Evolutionary conservation across 176 grass and related monocot genomes (phyloP), one percentile per base, ranked within the genome.

Genomic region (Pontederia crassipes): DNA sequence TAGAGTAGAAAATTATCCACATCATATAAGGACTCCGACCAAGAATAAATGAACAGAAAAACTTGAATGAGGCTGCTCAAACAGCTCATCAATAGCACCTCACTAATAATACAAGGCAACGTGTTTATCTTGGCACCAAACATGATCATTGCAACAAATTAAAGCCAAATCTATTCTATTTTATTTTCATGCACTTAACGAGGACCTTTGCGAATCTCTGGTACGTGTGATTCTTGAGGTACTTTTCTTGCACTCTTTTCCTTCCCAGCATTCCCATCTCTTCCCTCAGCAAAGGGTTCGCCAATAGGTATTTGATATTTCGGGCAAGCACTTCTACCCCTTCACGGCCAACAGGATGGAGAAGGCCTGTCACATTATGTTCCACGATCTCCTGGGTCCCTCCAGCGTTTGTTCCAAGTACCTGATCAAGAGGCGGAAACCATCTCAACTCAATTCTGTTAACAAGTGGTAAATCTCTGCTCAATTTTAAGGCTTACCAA

Each of bases 371-470:
- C 8, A 82, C 68, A 45, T 57, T 59, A 26, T 83, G 55, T 24
- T 78, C 28, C 1, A 78, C 70, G 32, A 83, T 83, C 70, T 83
- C 81, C 57, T 5, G 51, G 0, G 81, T 83, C 9, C 74, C 81
- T 54, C 81, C 81, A 28, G 81, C 81, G 49, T 83, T 59, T 58
- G 81, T 83, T 71, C 81, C 81, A 32, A 79, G 62, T 15, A 83
- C 75, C 75, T 83, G 53, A 3, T 16, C 51, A 8, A 55, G 57
- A 29, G 16, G 62, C 40, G 24, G 28, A 0, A 56, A 17, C 29
- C 4, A 4, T 35, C 29, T 35, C 29, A 35, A 35, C 29, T 35
- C 4, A 35, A 35, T 35, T 35, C 4, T 35, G 29, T 35, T 35
- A 2, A 35, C 4, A 35, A 35, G 29, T 35, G n/a, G 3, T 35